These are phyloP conservation scores for Cyberlindnera xishuangbannaensis DNA, from an alignment of 805 yeast species.

Conservation along the genomic window DNA sequence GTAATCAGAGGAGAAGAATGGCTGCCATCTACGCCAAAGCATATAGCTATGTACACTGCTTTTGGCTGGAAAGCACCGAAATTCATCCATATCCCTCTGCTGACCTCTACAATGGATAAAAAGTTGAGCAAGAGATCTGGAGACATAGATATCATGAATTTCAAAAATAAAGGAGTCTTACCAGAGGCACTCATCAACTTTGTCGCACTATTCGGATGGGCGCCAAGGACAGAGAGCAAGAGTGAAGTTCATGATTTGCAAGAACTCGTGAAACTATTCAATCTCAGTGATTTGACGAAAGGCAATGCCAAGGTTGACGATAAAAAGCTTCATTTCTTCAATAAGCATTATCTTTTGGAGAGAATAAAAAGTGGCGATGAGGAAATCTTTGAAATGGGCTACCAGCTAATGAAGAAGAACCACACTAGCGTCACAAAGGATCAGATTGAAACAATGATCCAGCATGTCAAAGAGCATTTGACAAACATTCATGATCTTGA, in stretches of 20 bases:
- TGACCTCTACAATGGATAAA: conserved; percentile 66
- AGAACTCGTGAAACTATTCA: conserved; percentile 51
- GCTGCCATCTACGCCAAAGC: conserved; percentile 95
- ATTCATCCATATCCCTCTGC: conserved; percentile 84
- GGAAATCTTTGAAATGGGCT: conserved; percentile 31
- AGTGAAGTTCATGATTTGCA: conserved; percentile 48
- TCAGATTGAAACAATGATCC: conserved; percentile 36
- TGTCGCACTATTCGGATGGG: conserved; percentile 91
- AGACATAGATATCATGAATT: conserved; percentile 62
- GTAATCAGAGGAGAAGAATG: conserved; percentile 98
- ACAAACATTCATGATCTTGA: conserved; percentile 49
- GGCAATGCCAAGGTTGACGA: conserved; percentile 92
- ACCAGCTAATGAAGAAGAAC: conserved; percentile 15
- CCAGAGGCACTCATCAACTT: conserved; percentile 89
- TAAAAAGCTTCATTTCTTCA: conserved; percentile 68
- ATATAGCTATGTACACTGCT: conserved; percentile 77
- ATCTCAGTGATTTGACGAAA: conserved; percentile 70
- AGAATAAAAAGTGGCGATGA: conserved; percentile 35
- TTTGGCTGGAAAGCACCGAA: conserved; percentile 81
- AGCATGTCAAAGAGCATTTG: conserved; percentile 42
- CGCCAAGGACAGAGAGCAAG: conserved; percentile 52
- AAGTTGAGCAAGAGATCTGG: conserved; percentile 85
- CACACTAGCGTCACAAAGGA: conserved; percentile 22
- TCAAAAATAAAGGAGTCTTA: conserved; percentile 56
- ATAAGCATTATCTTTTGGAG: conserved; percentile 56